Percentiles rank a stretch among this genome's conserved stretches.
These are phyloP conservation scores for Suillus subluteus DNA, from an alignment of 768 basidiomycete genomes.

Conservation along the genomic window DNA sequence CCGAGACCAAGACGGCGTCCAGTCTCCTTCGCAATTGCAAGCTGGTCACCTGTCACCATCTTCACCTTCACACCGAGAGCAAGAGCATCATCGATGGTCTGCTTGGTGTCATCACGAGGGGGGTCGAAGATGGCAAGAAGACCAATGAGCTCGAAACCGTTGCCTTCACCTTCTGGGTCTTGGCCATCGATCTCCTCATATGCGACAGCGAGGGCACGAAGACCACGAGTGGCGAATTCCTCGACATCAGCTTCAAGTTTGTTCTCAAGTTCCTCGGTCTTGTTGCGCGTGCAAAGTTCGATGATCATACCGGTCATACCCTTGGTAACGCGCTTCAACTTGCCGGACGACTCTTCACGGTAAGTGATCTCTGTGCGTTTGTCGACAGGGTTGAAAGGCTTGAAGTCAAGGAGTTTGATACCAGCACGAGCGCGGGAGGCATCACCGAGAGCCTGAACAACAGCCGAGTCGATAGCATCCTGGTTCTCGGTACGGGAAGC, in stretches of 20 bases:
- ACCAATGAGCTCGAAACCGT: slow-evolving; percentile 97
- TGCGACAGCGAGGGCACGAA: slow-evolving; percentile 93
- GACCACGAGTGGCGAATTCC: slow-evolving; percentile 94
- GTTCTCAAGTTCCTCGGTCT: slow-evolving; percentile 91
- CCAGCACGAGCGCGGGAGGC: slow-evolving; percentile 77
- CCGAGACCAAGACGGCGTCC: slow-evolving; percentile 97
- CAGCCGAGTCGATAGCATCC: slow-evolving; percentile 93
- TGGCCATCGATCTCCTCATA: slow-evolving; percentile 90
- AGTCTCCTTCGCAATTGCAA: slow-evolving; percentile 99
- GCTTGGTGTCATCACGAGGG: slow-evolving; percentile 97
- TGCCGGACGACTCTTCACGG: slow-evolving; percentile 91
- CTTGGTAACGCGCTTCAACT: slow-evolving; percentile 98
- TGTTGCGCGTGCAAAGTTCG: slow-evolving; percentile 96
- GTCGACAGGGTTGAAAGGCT: slow-evolving; percentile 99
- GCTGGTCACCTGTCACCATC: slow-evolving; percentile 99
- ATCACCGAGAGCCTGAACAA: slow-evolving; percentile 80
- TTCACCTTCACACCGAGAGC: slow-evolving; percentile 97
- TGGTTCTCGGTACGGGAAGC: slow-evolving; percentile 99
- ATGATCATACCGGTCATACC: slow-evolving; percentile 99
- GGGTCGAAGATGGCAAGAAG: slow-evolving; percentile 98
- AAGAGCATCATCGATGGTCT: slow-evolving; percentile 96
- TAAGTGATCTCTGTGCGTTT: slow-evolving; percentile 99
- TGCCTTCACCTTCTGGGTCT: slow-evolving; percentile 85
- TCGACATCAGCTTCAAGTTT: slow-evolving; percentile 93
- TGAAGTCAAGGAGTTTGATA: slow-evolving; percentile 97